These are phyloP conservation scores for Aphelidium insulamus DNA, from an alignment of 371 early-diverging fungal species.

Conservation along the genomic window DNA sequence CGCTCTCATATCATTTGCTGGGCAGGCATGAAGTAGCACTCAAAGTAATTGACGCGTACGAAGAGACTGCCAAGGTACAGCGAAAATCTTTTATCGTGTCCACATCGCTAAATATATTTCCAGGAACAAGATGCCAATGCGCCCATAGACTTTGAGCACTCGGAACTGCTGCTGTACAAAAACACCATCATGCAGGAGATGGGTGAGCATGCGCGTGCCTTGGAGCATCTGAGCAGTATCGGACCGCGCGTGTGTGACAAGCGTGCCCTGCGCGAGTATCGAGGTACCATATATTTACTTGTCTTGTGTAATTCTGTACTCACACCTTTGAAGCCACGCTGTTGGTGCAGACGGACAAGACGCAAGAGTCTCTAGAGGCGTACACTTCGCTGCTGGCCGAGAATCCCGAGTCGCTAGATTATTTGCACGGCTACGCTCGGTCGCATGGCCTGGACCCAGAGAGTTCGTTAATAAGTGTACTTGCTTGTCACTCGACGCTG, in stretches of 20 bases:
- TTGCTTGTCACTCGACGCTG: too few relatives aligned
- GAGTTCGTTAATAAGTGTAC: too few relatives aligned
- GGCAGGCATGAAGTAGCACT: conserved; percentile 47
- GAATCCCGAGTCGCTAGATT: conserved; percentile 56
- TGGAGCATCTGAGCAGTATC: conserved; percentile 47
- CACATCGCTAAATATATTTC: conserved; percentile 1
- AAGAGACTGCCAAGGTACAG: conserved; percentile 40
- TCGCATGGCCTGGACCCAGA: too few relatives aligned
- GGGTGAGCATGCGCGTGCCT: conserved; percentile 45
- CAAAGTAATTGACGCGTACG: conserved; percentile 38
- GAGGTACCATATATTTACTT: too few relatives aligned
- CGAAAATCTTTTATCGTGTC: neutral
- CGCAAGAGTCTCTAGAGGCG: conserved; percentile 1
- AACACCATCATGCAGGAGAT: conserved; percentile 50
- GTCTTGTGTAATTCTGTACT: too few relatives aligned
- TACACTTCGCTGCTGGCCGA: conserved; percentile 46
- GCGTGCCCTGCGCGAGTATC: conserved; percentile 44
- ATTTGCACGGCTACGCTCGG: too few relatives aligned
- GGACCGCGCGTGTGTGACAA: conserved; percentile 44
- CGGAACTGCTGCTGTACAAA: conserved; percentile 53
- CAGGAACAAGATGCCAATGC: conserved; percentile 12
- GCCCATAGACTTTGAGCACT: conserved; percentile 36
- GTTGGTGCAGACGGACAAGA: too few relatives aligned
- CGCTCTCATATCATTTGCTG: conserved; percentile 59
- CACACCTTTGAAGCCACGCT: too few relatives aligned